phyloP scores from a whole-genome alignment of 23 red algal species.

The Gracilaria vermiculophylla region DNA sequence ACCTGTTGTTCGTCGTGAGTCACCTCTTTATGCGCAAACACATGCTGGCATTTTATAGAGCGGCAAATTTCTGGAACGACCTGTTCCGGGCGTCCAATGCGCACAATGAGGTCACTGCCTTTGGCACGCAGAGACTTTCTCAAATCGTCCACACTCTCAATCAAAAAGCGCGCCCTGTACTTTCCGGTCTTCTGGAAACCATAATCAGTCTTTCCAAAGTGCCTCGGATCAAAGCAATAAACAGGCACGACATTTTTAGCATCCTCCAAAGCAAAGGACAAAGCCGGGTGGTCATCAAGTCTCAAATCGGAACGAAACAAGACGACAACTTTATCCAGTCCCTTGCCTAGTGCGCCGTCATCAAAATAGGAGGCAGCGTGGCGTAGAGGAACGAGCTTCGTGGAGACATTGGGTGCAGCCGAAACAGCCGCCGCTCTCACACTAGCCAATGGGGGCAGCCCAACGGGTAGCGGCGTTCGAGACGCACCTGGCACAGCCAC shows the following conservation, averaged over 20 bases:
- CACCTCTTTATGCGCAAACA: conserved; percentile 89
- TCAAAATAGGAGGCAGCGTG: background rate
- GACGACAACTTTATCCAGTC: conserved; percentile 49
- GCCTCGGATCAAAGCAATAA: conserved; percentile 96
- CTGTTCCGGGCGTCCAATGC: conserved; percentile 86
- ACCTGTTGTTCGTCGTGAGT: conserved; percentile 92
- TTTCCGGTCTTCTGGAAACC: conserved; percentile 98
- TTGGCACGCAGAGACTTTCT: conserved; percentile 74
- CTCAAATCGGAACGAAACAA: conserved; percentile 95
- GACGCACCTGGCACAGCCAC: background rate
- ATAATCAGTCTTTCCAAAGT: conserved; percentile 94
- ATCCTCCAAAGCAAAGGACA: conserved; percentile 76
- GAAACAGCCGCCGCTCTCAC: background rate
- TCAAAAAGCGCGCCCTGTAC: conserved; percentile 92
- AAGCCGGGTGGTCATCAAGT: conserved; percentile 94
- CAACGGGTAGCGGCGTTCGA: background rate
- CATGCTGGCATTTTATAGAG: conserved; percentile 37
- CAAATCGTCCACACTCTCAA: conserved; percentile 85
- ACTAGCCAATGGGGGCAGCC: background rate
- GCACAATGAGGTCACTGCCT: conserved; percentile 85
- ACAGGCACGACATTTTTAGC: conserved; percentile 81
- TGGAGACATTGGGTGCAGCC: background rate
- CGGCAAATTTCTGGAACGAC: conserved; percentile 69
- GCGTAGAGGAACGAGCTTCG: background rate
- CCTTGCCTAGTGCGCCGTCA: background rate